Percentiles rank a stretch among this genome's conserved stretches.
Evolutionary conservation across 129 eudicot genomes (phyloP).

Genomic region (Flaveria trinervia): DNA sequence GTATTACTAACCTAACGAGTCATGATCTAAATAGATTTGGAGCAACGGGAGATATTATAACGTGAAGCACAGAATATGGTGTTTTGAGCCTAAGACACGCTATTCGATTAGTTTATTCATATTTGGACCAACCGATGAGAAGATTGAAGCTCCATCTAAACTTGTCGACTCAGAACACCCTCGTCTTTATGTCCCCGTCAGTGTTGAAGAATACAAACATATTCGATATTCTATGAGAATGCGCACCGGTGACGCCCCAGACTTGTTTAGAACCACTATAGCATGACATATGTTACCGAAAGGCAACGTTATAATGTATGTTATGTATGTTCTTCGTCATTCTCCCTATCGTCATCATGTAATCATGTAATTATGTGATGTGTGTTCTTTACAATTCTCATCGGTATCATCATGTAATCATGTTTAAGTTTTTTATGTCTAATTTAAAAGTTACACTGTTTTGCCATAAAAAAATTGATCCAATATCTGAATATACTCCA

Average conservation of each 20-base stretch:
- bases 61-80: constrained; percentile 50
- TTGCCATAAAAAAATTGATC: too few species aligned
- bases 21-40: constrained; percentile 32
- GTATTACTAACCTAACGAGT: neutral
- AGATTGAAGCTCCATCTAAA: constrained; percentile 33
- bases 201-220: constrained; percentile 33
- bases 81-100: constrained; percentile 35
- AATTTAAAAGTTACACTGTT: too few species aligned
- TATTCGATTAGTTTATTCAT: constrained; percentile 28
- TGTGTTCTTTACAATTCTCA: too few species aligned
- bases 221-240: constrained; percentile 23
- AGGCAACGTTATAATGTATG: neutral
- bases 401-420: too few species aligned
- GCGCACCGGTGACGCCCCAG: constrained; percentile 40
- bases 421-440: too few species aligned
- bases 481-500: too few species aligned
- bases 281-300: neutral
- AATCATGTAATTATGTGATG: neutral
- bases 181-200: constrained; percentile 40
- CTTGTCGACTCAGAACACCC: constrained; percentile 46
- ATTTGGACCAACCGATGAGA: constrained; percentile 26
- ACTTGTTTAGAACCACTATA: constrained; percentile 7
- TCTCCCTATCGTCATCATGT: neutral
- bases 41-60: constrained; percentile 57
- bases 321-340: neutral